Conservation (phyloP, 805 yeast species). For the Kodamaea kakaduensis region DNA sequence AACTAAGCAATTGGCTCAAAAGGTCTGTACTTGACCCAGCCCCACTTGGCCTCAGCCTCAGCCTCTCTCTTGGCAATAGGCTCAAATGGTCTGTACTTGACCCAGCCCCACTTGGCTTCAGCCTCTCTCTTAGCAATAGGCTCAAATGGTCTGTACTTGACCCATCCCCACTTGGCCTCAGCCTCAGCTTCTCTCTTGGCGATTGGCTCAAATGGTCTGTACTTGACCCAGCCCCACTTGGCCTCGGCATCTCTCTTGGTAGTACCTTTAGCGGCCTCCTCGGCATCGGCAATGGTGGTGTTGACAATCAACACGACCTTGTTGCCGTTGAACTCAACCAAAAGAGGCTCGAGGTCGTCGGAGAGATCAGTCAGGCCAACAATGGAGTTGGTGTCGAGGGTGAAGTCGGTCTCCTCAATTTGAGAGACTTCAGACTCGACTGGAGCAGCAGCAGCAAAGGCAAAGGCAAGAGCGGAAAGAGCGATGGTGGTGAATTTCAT, state of each 20-base stretch:
- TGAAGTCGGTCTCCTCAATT: constrained; percentile 5
- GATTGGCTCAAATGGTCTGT: constrained; percentile 6
- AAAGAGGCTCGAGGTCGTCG: constrained; percentile 11
- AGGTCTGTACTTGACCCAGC: constrained; percentile 7
- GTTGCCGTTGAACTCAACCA: constrained; percentile 12
- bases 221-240: constrained; percentile 8
- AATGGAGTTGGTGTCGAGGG: constrained; percentile 15
- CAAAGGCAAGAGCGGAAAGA: constrained; percentile 7
- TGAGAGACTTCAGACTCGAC: constrained; percentile 1
- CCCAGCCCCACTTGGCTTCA: constrained; percentile 8
- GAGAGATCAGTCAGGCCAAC: constrained; percentile 8
- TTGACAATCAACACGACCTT: constrained; percentile 13
- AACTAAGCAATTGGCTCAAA: constrained; percentile 11
- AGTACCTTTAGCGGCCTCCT: not conserved
- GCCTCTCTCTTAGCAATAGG: constrained; percentile 15
- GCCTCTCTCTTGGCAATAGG: constrained; percentile 15
- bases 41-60: constrained; percentile 8
- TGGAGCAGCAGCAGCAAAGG: constrained; percentile 10
- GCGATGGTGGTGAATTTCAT: constrained; percentile 14
- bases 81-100: constrained; percentile 7
- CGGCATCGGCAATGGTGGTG: constrained; percentile 12
- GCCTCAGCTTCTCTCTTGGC: constrained; percentile 9
- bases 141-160: constrained; percentile 7
- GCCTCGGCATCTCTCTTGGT: constrained; percentile 10
- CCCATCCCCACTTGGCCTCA: constrained; percentile 8